Evolutionary conservation across 2,329 filamentous ascomycete genomes (phyloP), one percentile per base, ranked within the genome.

Genomic region (Coniochaeta pulveracea): DNA sequence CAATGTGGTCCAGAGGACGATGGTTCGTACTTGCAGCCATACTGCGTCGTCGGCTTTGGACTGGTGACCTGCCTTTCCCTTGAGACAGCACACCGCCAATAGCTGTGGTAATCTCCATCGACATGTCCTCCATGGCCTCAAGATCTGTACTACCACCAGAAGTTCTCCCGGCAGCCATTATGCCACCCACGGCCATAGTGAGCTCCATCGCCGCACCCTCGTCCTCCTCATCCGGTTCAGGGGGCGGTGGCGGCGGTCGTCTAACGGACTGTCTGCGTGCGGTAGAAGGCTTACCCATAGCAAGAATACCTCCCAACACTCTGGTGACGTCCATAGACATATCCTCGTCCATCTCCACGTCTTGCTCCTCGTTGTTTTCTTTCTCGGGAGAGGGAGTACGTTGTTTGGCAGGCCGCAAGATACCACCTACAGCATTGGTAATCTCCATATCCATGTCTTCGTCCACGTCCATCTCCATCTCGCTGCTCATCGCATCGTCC

Each of bases 321-420:
- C 74, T 76, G 2, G 89, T 95, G 6, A 95, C 84, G 46, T 96
- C 89, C 89, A 96, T 95, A 15, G 85, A 91, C 66, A 93, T 78
- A 24, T 88, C 84, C 41, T 75, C 71, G 14, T 71, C 68, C 16
- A 68, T 60, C 11, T 56, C 51, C 10, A 63, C 62, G 10, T 69
- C 64, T 5, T 58, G 38, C 14, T 38, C 35, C 3, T n/a, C n/a
- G n/a, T n/a, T n/a, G n/a, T n/a, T n/a, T n/a, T 36, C 37, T 31
- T 22, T 7, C 18, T 21, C 10, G 9, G n/a, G 19, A 11, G 38
- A 34, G 6, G 41, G 36, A 22, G 36, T 29, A 18, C n/a, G 22
- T 22, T 18, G 41, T 23, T 19, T 42, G 25, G 17, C 37, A 35
- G 22, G 68, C 39, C 22, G 10, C 19, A 31, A 15, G 33, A 68